Evolutionary conservation across 441 rosid genomes (phyloP), one percentile per base, ranked within the genome.

Genomic region (Biscutella laevigata): DNA sequence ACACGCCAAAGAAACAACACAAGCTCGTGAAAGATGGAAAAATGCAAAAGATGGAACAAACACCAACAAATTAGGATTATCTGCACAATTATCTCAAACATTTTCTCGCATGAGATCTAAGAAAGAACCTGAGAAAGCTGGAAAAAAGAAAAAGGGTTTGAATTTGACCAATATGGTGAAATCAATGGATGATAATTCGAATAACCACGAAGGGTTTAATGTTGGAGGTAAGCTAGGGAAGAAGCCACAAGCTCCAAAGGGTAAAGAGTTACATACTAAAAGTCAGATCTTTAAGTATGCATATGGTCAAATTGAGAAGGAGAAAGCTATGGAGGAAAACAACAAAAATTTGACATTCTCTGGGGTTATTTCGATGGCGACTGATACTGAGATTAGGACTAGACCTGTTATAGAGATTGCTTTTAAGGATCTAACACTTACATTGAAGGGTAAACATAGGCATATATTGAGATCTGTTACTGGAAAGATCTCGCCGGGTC

Each of bases 221-320:
- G 26, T 74, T 12, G 71, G 80, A 10, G 71, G 61, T 48, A 80
- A 73, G 5, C 67, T 65, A 37, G 60, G 52, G 11, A 80, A 76
- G 69, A 78, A 80, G 48, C 26, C 42, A 1, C 78, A 80, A 56
- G 66, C 72, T 15, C 86, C 84, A 24, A 83, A 52, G 77, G 82
- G 69, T 37, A 80, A 83, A 67, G 68, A 76, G n/a, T 13, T 78
- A 50, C 81, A 74, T 52, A 71, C 82, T 17, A 77, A 67, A 21
- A 83, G 86, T 52, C 86, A 80, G 52, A 76, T 83, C 25, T 78
- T 83, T 21, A 83, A 80, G 73, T 83, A 83, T 38, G 87, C 91
- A 2, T 83, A 83, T 60, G 91, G 76, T 26, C 83, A 80, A 55
- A 62, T 78, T 7, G 86, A 83, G 81, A 83, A 76, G 50, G 86